Evolutionary conservation across 345 rosid species (phyloP).

Genomic region (Limnanthes douglasii): DNA sequence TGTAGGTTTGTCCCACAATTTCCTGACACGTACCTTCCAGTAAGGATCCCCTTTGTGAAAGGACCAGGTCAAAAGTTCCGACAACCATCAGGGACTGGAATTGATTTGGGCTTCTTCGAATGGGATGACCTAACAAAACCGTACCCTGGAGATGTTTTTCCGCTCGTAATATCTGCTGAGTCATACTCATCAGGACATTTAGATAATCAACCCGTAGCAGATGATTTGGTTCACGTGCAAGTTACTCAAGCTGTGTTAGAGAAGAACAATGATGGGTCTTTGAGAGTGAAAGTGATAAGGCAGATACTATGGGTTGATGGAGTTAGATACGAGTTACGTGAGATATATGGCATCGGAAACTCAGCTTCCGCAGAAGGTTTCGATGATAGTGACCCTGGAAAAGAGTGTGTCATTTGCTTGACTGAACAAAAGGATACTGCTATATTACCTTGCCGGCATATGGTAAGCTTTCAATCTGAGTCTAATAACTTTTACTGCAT

Average conservation of each 20-base stretch:
- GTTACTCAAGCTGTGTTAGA: slow-evolving; percentile 62
- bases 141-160: slow-evolving; percentile 58
- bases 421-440: slow-evolving; percentile 84
- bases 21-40: slow-evolving; percentile 52
- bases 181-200: slow-evolving; percentile 18
- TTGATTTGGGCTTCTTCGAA: slow-evolving; percentile 69
- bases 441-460: slow-evolving; percentile 77
- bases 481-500: too few relatives aligned
- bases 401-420: slow-evolving; percentile 94
- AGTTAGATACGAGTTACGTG: slow-evolving; percentile 59
- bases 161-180: slow-evolving; percentile 78
- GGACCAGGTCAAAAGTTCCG: slow-evolving; percentile 56
- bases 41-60: slow-evolving; percentile 48
- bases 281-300: slow-evolving; percentile 51
- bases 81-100: slow-evolving; percentile 78
- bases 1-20: slow-evolving; percentile 51
- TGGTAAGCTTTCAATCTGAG: slow-evolving; percentile 32
- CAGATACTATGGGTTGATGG: slow-evolving; percentile 83
- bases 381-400: slow-evolving; percentile 42
- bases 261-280: slow-evolving; percentile 28
- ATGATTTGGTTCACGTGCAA: slow-evolving; percentile 44
- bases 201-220: slow-evolving; percentile 14
- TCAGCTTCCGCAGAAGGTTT: slow-evolving; percentile 29
- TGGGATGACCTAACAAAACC: slow-evolving; percentile 67
- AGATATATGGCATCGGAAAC: slow-evolving; percentile 66